Percentiles rank a stretch among this genome's conserved stretches.
Evolutionary conservation across 495 filamentous ascomycete genomes (phyloP).

Genomic region (Filosporella fistucella): DNA sequence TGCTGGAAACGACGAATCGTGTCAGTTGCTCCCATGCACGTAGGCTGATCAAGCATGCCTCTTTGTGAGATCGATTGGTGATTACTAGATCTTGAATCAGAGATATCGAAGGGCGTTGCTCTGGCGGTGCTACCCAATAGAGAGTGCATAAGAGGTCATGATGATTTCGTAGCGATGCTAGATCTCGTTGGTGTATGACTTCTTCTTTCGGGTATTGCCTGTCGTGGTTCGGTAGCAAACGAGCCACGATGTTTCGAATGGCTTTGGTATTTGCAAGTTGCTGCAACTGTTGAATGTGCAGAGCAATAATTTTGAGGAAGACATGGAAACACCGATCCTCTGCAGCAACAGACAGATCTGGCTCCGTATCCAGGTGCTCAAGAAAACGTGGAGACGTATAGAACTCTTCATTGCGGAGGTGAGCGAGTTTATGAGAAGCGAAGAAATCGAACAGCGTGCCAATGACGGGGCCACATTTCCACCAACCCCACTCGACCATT

Average conservation of each 20-base stretch:
- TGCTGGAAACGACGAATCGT: conserved; percentile 58
- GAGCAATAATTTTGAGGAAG: conserved; percentile 79
- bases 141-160: conserved; percentile 88
- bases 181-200: conserved; percentile 62
- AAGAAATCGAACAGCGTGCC: conserved; percentile 89
- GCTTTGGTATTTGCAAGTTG: conserved; percentile 60
- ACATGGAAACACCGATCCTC: conserved; percentile 89
- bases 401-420: conserved; percentile 73
- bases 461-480: conserved; percentile 70
- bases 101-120: conserved; percentile 62
- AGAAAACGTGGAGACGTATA: conserved; percentile 76
- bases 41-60: conserved; percentile 80
- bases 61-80: conserved; percentile 72
- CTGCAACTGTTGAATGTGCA: conserved; percentile 59
- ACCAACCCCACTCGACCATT: conserved; percentile 82
- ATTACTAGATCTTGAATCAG: conserved; percentile 75
- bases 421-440: conserved; percentile 64
- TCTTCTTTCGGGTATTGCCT: conserved; percentile 84
- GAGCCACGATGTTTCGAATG: conserved; percentile 69
- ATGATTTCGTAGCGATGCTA: conserved; percentile 88
- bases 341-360: conserved; percentile 53
- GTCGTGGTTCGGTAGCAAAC: conserved; percentile 84
- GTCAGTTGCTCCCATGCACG: conserved; percentile 77
- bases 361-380: conserved; percentile 59
- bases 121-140: conserved; percentile 76